Evolutionary conservation across 148 eudicot species (phyloP), one percentile per base, ranked within the genome.

Genomic region (Camellia lanceoleosa): DNA sequence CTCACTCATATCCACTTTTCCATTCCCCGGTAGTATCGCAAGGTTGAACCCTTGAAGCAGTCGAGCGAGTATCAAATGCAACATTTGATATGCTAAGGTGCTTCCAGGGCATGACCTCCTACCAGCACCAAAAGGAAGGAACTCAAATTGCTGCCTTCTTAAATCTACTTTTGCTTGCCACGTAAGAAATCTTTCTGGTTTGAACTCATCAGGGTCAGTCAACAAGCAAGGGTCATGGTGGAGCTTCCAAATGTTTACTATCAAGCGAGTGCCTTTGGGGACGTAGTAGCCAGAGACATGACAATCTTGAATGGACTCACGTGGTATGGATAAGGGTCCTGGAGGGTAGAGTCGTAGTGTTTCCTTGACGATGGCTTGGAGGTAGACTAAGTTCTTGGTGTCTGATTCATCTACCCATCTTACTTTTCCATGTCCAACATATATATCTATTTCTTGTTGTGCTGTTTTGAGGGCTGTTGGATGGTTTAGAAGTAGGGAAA

Each of bases 401-500:
- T 71, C 56, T 7, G 74, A 47, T 71, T 71, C 78, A 12, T 75
- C 65, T 15, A 59, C 67, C 67, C 66, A 75, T 46, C 78, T 75
- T 9, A 58, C 78, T 75, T 20, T 15, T 1, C 78, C 38, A 30
- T 30, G 38, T 30, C 38, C 78, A 0, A 75, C 78, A 10, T 14
- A 12, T 0, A 3, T 42, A 20, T 75, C 66, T 3, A 75, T 1
- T 18, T 75, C 67, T 14, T 74, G 1, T 58, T 56, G 77, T 15
- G 38, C 30, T 5, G 14, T 59, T 56, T 74, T 58, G 12, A 74
- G 13, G 0, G 0, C 41, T 52, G 52, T 52, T 0, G 18, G 42
- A 44, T 75, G 78, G 67, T 75, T 59, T n/a, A 75, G 66, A 15
- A 75, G 67, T 0, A 75, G 51, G 14, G 78, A 41, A 0, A 75